Evolutionary conservation across 2,329 filamentous ascomycete genomes (phyloP), one percentile per base, ranked within the genome.

Genomic region (Claviceps fusiformis): DNA sequence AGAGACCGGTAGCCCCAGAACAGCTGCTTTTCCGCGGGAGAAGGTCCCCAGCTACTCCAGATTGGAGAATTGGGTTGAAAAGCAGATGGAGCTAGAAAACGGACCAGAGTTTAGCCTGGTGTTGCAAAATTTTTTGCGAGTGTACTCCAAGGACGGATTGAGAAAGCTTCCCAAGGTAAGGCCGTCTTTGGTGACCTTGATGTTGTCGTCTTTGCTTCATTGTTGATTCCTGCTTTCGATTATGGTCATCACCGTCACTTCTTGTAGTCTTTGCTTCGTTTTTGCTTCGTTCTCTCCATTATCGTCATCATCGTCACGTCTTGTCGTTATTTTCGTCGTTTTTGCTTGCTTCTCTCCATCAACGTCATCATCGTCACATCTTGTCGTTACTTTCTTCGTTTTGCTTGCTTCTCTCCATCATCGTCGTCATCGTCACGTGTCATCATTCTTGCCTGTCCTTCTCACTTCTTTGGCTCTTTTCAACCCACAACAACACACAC

Each of bases 131-230:
- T 73, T 73, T 55, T 59, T 73, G 55, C 62, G 69, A 19, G 62
- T 64, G 19, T 73, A 73, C 56, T 62, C 66, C 29, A 62, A 66
- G 29, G 63, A 69, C 17, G 70, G 69, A 3, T 57, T 56, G 41
- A 54, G 59, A n/a, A 64, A 65, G 39, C 65, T 73, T 44, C 71
- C 70, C 54, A 72, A 69, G 63, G 71, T 73, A 68, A 62, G 64
- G 64, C 39, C 2, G 46, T 27, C 24, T 24, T 24, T 24, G 24
- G 24, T 24, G 24, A 24, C 24, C 24, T 24, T 24, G 24, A 24
- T 24, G 24, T n/a, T 24, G 24, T 29, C 31, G 17, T 7, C 31
- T 19, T 29, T 44, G n/a, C 8, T 33, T 33, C 8, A 6, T 9
- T 33, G 2, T 9, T 33, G 5, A 5, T 33, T 33, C 1, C 8